phyloP scores from a whole-genome alignment of 2,329 filamentous ascomycete genomes.

The Epichloe sp. region DNA sequence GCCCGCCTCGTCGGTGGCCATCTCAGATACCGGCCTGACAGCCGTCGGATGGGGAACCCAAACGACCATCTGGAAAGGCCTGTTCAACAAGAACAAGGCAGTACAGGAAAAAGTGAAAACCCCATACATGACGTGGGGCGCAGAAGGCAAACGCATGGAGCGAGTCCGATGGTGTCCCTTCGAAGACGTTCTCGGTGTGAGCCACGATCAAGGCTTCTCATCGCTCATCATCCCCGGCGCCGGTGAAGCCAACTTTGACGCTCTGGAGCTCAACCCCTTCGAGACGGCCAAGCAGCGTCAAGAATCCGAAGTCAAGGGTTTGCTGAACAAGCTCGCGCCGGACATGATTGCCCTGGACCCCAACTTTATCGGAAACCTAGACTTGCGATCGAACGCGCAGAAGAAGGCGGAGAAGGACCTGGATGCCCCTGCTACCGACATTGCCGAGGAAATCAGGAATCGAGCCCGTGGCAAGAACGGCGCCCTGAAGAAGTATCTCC shows the following conservation, averaged over 20 bases:
- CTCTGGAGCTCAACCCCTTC: constrained; percentile 87
- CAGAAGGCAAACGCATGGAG: constrained; percentile 69
- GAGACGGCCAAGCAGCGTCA: constrained; percentile 87
- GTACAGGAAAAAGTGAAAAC: constrained; percentile 71
- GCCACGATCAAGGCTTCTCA: constrained; percentile 76
- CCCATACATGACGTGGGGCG: constrained; percentile 89
- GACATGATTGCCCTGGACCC: constrained; percentile 96
- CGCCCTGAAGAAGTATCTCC: constrained; percentile 71
- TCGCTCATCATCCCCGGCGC: constrained; percentile 84
- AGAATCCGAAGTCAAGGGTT: constrained; percentile 75
- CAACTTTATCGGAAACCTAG: constrained; percentile 79
- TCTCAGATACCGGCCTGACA: constrained; percentile 78
- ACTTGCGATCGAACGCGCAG: constrained; percentile 68
- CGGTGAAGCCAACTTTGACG: constrained; percentile 95
- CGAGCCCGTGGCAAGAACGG: constrained; percentile 81
- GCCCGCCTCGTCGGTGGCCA: constrained; percentile 70
- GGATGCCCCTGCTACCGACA: constrained; percentile 49
- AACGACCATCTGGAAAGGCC: constrained; percentile 78
- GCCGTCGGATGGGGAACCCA: constrained; percentile 87
- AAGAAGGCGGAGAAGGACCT: constrained; percentile 65
- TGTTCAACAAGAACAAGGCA: constrained; percentile 61
- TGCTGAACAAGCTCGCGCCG: constrained; percentile 89
- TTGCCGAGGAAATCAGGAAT: constrained; percentile 55
- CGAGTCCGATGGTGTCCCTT: constrained; percentile 85
- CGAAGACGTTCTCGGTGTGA: constrained; percentile 80